Evolutionary conservation across 1,284 basidiomycete species (phyloP).

Genomic region (Boletus albobrunnescens): DNA sequence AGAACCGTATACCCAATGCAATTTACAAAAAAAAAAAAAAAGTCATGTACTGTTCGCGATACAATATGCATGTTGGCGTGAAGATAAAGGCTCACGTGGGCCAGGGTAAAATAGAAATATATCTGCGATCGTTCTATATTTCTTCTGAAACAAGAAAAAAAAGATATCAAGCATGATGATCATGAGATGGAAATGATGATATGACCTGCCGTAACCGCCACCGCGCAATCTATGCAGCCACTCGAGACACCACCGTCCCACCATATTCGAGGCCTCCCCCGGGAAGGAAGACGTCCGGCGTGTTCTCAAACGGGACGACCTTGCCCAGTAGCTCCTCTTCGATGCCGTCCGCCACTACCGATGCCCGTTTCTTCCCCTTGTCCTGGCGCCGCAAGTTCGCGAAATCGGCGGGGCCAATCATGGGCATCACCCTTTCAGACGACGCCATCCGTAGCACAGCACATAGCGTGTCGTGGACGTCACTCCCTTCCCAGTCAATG

Average conservation of each 20-base stretch:
- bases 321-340: constrained; percentile 27
- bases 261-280: constrained; percentile 29
- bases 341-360: constrained; percentile 14
- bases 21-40: not conserved
- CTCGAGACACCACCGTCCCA: constrained; percentile 33
- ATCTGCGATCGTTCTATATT: constrained; percentile 8
- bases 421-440: constrained; percentile 43
- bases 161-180: not conserved
- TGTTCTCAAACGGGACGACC: constrained; percentile 40
- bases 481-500: constrained; percentile 75
- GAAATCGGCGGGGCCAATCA: constrained; percentile 33
- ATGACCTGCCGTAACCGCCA: not conserved
- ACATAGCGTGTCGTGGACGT: constrained; percentile 62
- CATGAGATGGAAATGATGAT: not conserved
- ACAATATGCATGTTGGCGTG: constrained; percentile 7
- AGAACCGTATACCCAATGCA: constrained; percentile 8
- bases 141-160: constrained; percentile 1
- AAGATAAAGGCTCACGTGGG: constrained; percentile 1
- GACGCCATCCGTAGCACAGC: constrained; percentile 51
- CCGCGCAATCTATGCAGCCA: constrained; percentile 19
- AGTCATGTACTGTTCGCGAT: constrained; percentile 9
- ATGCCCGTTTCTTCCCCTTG: constrained; percentile 27
- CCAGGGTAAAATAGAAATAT: constrained; percentile 11
- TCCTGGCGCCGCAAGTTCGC: constrained; percentile 4
- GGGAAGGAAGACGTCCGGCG: constrained; percentile 36